Evolutionary conservation across 2,329 filamentous ascomycete species (phyloP).

Genomic region (Alternaria triticina): DNA sequence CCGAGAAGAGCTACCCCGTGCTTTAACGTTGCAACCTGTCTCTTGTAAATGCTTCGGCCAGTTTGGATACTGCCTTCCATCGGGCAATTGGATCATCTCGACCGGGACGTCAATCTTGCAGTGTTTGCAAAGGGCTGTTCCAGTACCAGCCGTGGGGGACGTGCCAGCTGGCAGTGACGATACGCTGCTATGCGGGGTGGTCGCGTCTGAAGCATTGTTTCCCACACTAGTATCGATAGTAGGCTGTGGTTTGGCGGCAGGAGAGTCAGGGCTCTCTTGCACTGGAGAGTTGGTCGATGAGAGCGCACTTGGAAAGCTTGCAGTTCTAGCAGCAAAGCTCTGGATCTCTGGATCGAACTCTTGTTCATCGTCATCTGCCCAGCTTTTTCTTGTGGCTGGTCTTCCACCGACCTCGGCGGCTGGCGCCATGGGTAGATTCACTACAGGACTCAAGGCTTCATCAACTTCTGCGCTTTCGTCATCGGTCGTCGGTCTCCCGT

Average conservation of each 20-base stretch:
- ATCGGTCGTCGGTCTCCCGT: background rate
- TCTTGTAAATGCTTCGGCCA: background rate
- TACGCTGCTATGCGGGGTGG: background rate
- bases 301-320: background rate
- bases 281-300: background rate
- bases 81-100: background rate
- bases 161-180: background rate
- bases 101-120: background rate
- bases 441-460: background rate
- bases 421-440: background rate
- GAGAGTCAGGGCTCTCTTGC: background rate
- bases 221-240: background rate
- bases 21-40: background rate
- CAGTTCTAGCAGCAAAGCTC: background rate
- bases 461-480: background rate
- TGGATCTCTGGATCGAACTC: background rate
- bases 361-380: background rate
- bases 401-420: background rate
- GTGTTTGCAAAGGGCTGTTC: background rate
- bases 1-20: background rate
- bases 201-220: background rate
- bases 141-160: background rate
- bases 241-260: background rate
- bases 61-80: background rate
- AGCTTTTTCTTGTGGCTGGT: background rate